Base-by-base conservation (phyloP, 805 yeast species). In the Yarrowia bubula region DNA sequence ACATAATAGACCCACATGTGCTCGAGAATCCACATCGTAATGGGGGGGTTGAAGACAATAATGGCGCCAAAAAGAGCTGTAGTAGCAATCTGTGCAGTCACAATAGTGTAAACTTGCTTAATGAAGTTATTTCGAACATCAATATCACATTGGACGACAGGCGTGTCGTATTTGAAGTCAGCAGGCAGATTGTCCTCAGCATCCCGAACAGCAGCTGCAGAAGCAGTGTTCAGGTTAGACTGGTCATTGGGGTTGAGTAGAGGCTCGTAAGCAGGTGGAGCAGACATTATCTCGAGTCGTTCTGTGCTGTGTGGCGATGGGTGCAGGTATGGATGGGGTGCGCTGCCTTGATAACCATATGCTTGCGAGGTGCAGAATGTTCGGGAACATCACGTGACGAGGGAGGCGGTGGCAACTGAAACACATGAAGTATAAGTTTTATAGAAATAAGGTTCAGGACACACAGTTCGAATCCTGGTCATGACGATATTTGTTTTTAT, bases 151-250 rank as follows among this genome's bases (percentile, higher is more conserved):
- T 88, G 86, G 3, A 91, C 84, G 28, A 91, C 96, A 62, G 83
- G 82, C 7, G 88, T 88, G 39, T 88, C 84, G 75, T 87, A 90
- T 74, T 90, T 91, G 83, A 90, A 91, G 75, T 90, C 96, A 70
- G 90, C 79, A 4, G 78, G 78, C 55, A 76, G 66, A 66, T 73
- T 65, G 64, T 69, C 73, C 22, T 55, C 61, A 7, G 51, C 33
- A 14, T 58, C 64, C n/a, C 64, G 39, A 17, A 22, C 51, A 9
- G 43, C 51, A 9, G 51, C 47, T 4, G 64, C 35, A 7, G 64
- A 46, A n/a, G 64, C 64, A 9, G 41, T 11, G 41, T 31, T 42
- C 44, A 41, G 32, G 13, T 43, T 58, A 3, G 51, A 58, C 38
- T 55, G 61, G 46, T 58, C 64, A 28, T 58, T 58, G n/a, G 64